Percentiles rank a stretch among this genome's conserved stretches.
phyloP scores from a whole-genome alignment of 2,329 filamentous ascomycete genomes.

The Aaosphaeria pasadenensis region DNA sequence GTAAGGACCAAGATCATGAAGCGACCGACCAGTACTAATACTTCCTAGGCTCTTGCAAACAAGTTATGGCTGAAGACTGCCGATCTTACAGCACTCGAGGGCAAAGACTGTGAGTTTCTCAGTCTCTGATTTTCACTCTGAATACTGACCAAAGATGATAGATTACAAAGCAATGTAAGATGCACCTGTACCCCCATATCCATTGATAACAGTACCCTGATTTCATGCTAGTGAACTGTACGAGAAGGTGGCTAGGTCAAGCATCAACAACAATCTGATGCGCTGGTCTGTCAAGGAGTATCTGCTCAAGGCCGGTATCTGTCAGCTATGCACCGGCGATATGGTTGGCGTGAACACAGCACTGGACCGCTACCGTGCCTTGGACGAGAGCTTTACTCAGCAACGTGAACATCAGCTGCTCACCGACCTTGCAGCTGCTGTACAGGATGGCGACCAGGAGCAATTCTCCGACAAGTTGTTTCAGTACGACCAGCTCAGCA shows the following conservation, averaged over 20 bases:
- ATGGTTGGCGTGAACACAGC: conserved; percentile 75
- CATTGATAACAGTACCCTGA: not conserved
- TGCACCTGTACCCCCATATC: not conserved
- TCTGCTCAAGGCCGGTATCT: conserved; percentile 90
- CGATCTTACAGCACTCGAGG: conserved; percentile 77
- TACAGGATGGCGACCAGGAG: conserved; percentile 78
- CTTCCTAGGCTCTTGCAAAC: conserved; percentile 67
- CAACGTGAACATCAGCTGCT: conserved; percentile 82
- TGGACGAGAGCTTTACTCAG: conserved; percentile 61
- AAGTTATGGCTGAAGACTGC: conserved; percentile 92
- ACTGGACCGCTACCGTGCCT: conserved; percentile 76
- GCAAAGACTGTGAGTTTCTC: conserved; percentile 71
- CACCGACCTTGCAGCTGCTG: conserved; percentile 68
- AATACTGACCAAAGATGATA: not conserved
- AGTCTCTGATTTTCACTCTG: too few species aligned
- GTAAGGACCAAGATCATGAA: conserved; percentile 12
- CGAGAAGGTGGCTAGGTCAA: conserved; percentile 76
- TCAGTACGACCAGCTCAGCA: conserved; percentile 80
- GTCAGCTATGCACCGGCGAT: conserved; percentile 75
- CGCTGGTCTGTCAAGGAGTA: conserved; percentile 77
- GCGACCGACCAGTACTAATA: conserved; percentile 20
- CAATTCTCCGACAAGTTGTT: conserved; percentile 51
- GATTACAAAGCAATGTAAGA: conserved; percentile 33
- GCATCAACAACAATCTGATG: conserved; percentile 77
- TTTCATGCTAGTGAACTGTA: conserved; percentile 45